Base-by-base conservation (phyloP, 2,329 filamentous ascomycete genomes). In the Aspergillus sergii region DNA sequence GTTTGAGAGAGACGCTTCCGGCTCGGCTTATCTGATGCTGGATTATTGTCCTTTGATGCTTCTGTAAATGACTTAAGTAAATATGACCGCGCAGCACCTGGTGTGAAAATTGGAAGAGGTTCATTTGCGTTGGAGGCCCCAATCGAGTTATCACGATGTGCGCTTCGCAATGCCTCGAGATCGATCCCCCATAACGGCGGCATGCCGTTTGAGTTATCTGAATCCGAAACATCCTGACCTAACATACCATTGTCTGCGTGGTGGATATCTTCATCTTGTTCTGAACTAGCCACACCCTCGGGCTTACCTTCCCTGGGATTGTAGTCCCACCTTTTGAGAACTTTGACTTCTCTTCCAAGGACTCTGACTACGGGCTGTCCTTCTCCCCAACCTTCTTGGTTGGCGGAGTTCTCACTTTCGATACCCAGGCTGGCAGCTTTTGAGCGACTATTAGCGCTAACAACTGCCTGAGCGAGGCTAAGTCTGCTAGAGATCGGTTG, bases 401-500 rank as follows among this genome's bases (percentile, higher is more conserved):
- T 90, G 0, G 88, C 89, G 43, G 84, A 84, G 9, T 84, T 82
- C 0, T 87, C 86, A 57, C 83, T 86, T 65, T 91, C 88, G 23
- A 96, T 81, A 0, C 93, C 93, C 34, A 96, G 79, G 66, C 86
- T 90, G 32, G 89, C 84, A 11, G 93, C 93, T 77, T 94, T 94
- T 41, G 86, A 88, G 67, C 89, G 86, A 64, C 91, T 93, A 73
- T 94, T 95, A 32, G 88, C 88, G 73, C 91, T 94, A 19, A 96
- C 91, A 1, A 95, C 89, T 0, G 91, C 92, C 76, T 96, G 93
- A 0, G 89, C 91, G 23, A 97, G 81, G 73, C 92, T 96, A 23
- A 96, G 80, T 54, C 92, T 84, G 73, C 92, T 94, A n/a, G 91
- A 95, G 3, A 89, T 83, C 3, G 93, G 93, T 74, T 97, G 93